A percentile compares a stretch with the other conserved stretches of the same genome.
These are phyloP conservation scores for Paraglomus brasilianum DNA, from an alignment of 192 early-diverging fungal species.

Conservation along the genomic window DNA sequence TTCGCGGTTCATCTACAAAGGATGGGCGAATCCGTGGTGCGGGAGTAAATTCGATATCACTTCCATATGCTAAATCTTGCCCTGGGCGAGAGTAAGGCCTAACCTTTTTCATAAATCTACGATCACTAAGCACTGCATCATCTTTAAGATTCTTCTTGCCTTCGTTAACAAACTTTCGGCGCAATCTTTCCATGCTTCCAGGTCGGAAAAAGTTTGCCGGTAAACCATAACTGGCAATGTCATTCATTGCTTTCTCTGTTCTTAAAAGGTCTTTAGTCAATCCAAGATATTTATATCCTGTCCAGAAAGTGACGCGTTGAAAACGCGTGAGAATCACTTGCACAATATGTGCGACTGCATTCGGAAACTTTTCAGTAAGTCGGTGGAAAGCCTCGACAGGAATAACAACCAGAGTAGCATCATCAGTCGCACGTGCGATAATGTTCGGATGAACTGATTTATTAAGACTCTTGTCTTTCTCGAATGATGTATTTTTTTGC, in stretches of 20 bases:
- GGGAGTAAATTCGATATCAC: neutral
- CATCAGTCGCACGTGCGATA: slow-evolving; percentile 77
- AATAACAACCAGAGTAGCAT: slow-evolving; percentile 91
- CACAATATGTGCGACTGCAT: slow-evolving; percentile 89
- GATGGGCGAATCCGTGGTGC: neutral
- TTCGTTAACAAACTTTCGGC: slow-evolving; percentile 43
- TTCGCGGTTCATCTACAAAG: slow-evolving; percentile 1
- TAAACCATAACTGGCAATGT: slow-evolving; percentile 60
- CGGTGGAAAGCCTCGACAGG: slow-evolving; percentile 91
- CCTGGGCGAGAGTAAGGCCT: neutral
- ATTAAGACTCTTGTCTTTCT: slow-evolving; percentile 6
- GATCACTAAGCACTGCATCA: slow-evolving; percentile 39
- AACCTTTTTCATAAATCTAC: slow-evolving; percentile 34
- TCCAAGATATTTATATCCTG: slow-evolving; percentile 85
- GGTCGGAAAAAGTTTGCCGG: slow-evolving; percentile 54
- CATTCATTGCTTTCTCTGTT: slow-evolving; percentile 82
- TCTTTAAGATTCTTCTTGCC: slow-evolving; percentile 37
- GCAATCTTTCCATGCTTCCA: slow-evolving; percentile 55
- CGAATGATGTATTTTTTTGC: neutral
- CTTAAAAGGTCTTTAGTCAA: slow-evolving; percentile 82
- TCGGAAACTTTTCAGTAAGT: slow-evolving; percentile 86
- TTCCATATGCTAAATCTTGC: slow-evolving; percentile 6
- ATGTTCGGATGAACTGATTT: slow-evolving; percentile 64
- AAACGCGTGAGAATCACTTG: slow-evolving; percentile 95
- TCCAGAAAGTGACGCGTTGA: slow-evolving; percentile 91